phyloP scores from a whole-genome alignment of 441 rosid species.

The Euphorbia schlechtendalii region DNA sequence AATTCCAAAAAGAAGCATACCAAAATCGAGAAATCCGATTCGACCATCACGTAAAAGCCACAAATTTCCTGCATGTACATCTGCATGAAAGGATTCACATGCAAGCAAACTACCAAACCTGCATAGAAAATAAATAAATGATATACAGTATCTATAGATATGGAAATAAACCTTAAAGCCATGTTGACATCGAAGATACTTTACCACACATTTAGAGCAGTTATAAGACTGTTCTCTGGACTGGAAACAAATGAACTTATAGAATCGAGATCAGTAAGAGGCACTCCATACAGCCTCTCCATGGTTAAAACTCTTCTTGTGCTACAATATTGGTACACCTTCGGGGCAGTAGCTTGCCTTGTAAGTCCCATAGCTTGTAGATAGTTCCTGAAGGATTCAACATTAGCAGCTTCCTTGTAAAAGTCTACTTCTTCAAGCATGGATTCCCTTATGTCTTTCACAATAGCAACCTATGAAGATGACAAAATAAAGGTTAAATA shows the following conservation, averaged over 20 bases:
- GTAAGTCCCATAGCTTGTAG: constrained; percentile 83
- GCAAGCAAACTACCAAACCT: constrained; percentile 99
- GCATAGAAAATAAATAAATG: constrained; percentile 17
- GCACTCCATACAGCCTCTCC: constrained; percentile 99
- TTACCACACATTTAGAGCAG: constrained; percentile 97
- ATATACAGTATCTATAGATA: neutral
- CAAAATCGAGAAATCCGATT: constrained; percentile 98
- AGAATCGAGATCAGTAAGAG: constrained; percentile 92
- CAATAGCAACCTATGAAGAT: constrained; percentile 67
- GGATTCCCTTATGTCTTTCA: constrained; percentile 85
- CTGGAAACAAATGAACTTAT: constrained; percentile 83
- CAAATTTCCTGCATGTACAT: constrained; percentile 98
- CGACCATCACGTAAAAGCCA: constrained; percentile 97
- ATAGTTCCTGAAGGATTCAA: constrained; percentile 76
- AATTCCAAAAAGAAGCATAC: constrained; percentile 31
- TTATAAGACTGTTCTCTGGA: constrained; percentile 88
- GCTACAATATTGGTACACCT: constrained; percentile 82
- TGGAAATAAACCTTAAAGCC: constrained; percentile 5
- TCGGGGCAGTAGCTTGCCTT: constrained; percentile 94
- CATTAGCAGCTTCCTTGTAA: constrained; percentile 77
- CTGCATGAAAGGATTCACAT: constrained; percentile 96
- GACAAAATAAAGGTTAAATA: constrained; percentile 11
- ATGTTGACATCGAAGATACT: constrained; percentile 12
- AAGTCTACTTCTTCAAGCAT: constrained; percentile 99
- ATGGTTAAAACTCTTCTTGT: constrained; percentile 74